Evolutionary conservation across 352 stramenopile genomes (phyloP).

Genomic region (Globisporangium solare): DNA sequence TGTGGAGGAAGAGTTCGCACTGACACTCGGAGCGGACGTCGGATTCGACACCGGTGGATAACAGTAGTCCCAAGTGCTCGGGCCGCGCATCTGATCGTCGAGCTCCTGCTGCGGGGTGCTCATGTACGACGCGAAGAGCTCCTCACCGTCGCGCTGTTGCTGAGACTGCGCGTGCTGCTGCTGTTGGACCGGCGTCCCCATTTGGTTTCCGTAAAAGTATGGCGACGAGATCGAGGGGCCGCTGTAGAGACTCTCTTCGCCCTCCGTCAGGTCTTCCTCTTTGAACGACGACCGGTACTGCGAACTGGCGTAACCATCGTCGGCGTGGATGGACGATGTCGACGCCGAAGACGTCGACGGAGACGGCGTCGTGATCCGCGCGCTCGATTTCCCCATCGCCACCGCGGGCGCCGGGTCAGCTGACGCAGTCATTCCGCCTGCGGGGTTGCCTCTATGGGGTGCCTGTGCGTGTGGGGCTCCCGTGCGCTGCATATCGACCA

Average conservation of each 20-base stretch:
- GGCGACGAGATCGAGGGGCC: conserved; percentile 15
- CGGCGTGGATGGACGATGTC: conserved; percentile 5
- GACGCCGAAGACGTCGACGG: conserved; percentile 13
- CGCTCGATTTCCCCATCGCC: not conserved
- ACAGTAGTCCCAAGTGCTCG: conserved; percentile 40
- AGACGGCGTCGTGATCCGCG: conserved; percentile 6
- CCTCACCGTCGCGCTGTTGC: conserved; percentile 35
- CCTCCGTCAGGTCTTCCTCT: conserved; percentile 16
- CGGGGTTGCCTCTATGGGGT: not conserved
- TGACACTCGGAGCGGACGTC: not conserved
- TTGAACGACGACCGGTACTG: conserved; percentile 13
- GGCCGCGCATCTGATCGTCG: conserved; percentile 17
- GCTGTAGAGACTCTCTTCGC: conserved; percentile 16
- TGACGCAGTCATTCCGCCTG: not conserved
- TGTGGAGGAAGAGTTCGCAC: not conserved
- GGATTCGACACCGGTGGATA: conserved; percentile 21
- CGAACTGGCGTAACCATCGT: conserved; percentile 6
- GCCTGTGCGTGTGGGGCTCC: conserved; percentile 13
- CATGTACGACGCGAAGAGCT: conserved; percentile 46
- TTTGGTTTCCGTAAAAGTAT: conserved; percentile 17
- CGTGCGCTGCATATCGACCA: conserved; percentile 30
- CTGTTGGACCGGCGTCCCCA: conserved; percentile 5
- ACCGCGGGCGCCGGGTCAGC: not conserved
- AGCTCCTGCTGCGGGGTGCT: conserved; percentile 26
- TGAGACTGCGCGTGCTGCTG: conserved; percentile 5